Base-by-base conservation (phyloP, 352 stramenopile species). In the Hyaloperonospora brassicae region DNA sequence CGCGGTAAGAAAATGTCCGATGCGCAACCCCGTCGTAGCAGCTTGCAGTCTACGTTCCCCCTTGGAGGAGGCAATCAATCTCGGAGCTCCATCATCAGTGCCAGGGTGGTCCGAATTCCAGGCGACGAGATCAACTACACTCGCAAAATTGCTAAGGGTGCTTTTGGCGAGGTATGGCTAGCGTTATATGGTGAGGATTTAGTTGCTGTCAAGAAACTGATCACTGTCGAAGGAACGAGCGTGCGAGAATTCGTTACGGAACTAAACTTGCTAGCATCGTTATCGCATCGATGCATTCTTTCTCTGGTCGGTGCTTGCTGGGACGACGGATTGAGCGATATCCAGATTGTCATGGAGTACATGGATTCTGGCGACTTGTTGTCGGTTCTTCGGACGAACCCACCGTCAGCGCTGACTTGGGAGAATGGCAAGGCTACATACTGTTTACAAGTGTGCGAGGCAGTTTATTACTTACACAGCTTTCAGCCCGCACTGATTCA, bases 401-500 rank as follows among this genome's bases (percentile, higher is more conserved):
- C 75, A 22, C 70, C 72, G 11, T 66, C 66, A 2, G 60, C 72
- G 27, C 51, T 87, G 38, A 78, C 68, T 31, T 88, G 78, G 78
- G 63, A 76, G 25, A 72, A 62, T 24, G 66, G 62, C 53, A 93
- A 93, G 60, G 72, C 69, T 8, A 68, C 64, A 11, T 93, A 89
- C 62, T 89, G 79, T 31, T 48, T 90, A 4, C 83, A 93, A 41
- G 68, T 91, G 2, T 87, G 78, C 55, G 76, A 91, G 54, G 87
- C 87, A 9, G 70, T 97, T 41, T 88, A 81, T 53, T 96, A 94
- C 60, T 60, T 97, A 17, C 88, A 97, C 68, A 89, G 72, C 22
- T 70, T 89, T 13, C 72, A 85, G 52, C 86, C 84, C n/a, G 78
- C 84, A 36, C 66, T 97, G 35, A 94, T 97, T 64, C 88, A 97